Percentiles rank a stretch among this genome's conserved stretches.
Evolutionary conservation across 116 monocot species (phyloP).

Genomic region (Phalaenopsis hybrid): DNA sequence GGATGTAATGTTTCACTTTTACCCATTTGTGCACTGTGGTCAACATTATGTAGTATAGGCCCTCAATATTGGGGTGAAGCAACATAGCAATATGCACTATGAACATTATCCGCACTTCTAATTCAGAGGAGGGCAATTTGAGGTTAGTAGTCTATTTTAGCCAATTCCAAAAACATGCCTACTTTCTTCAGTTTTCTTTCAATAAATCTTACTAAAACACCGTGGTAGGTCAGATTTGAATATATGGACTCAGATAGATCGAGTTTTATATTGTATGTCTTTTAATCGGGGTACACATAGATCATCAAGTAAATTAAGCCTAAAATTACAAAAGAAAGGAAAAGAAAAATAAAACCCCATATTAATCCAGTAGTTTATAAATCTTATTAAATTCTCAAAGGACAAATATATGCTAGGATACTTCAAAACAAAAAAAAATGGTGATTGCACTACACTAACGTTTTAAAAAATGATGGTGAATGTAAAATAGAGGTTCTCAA

Average conservation of each 20-base stretch:
- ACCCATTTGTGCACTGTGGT: not conserved
- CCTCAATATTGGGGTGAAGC: not conserved
- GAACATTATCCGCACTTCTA: not conserved
- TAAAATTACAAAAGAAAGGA: not conserved
- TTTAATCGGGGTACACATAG: not conserved
- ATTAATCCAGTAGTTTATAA: too few species aligned
- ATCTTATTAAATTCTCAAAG: too few species aligned
- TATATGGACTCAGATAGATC: not conserved
- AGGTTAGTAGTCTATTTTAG: not conserved
- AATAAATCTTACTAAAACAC: not conserved
- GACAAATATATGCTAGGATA: too few species aligned
- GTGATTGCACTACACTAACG: too few species aligned
- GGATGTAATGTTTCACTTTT: not conserved
- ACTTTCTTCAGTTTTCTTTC: not conserved
- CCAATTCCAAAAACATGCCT: not conserved
- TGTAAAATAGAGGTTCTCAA: too few species aligned
- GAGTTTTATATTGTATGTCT: not conserved
- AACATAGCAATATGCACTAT: not conserved
- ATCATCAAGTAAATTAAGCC: not conserved
- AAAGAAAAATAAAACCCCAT: too few species aligned
- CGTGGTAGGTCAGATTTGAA: not conserved
- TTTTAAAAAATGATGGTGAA: too few species aligned
- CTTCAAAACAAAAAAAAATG: too few species aligned
- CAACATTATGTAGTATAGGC: not conserved
- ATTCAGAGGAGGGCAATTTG: not conserved